These are phyloP conservation scores for Aspergillus fischeri DNA, from an alignment of 2,329 filamentous ascomycete species.

Conservation along the genomic window DNA sequence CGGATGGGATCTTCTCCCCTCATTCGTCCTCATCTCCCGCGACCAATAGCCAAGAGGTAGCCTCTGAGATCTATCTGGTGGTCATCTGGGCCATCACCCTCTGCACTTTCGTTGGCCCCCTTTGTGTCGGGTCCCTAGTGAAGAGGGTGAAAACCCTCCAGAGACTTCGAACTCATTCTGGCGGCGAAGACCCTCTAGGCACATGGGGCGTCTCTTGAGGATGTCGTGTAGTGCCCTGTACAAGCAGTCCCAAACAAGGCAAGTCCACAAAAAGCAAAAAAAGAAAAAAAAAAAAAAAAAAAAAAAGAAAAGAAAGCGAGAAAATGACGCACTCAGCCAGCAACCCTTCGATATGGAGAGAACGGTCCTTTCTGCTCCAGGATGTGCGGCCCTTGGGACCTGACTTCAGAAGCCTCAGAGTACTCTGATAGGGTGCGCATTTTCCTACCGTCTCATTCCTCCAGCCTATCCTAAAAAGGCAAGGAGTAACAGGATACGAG, in stretches of 20 bases:
- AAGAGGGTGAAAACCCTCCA: constrained; percentile 43
- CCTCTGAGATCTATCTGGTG: constrained; percentile 49
- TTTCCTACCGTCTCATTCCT: background rate
- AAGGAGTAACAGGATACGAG: background rate
- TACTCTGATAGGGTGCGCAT: background rate
- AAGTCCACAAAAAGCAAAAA: background rate
- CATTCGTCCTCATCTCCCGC: background rate
- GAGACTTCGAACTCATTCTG: constrained; percentile 13
- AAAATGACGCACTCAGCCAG: background rate
- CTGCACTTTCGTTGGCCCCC: constrained; percentile 53
- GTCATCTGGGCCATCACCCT: constrained; percentile 56
- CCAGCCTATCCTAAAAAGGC: background rate
- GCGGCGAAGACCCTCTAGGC: constrained; percentile 38
- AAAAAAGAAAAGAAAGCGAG: background rate
- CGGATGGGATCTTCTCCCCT: constrained; percentile 43
- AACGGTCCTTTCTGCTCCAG: background rate
- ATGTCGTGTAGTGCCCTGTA: background rate
- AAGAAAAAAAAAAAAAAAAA: background rate
- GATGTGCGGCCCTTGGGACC: background rate
- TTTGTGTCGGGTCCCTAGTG: constrained; percentile 50
- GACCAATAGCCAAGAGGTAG: background rate
- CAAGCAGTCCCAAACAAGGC: too few relatives aligned
- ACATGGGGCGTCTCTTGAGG: constrained; percentile 33
- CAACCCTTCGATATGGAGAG: background rate
- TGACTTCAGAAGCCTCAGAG: background rate